Evolutionary conservation across 2,329 filamentous ascomycete species (phyloP).

Genomic region (Diplodia intermedia): DNA sequence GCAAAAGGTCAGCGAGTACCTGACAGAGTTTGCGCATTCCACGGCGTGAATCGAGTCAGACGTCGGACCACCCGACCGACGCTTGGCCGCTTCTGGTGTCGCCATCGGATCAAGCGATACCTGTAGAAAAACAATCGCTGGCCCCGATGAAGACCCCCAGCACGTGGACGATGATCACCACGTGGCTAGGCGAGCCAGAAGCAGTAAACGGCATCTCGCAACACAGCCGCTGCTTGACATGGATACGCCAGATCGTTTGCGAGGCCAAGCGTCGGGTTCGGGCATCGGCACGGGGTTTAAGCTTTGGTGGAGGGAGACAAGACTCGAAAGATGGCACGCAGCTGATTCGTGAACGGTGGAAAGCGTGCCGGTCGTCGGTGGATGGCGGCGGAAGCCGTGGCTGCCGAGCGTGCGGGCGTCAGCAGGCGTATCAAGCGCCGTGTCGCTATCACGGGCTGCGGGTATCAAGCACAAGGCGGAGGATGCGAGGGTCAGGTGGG

Average conservation of each 20-base stretch:
- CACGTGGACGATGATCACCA: not conserved
- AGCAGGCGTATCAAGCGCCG: conserved; percentile 20
- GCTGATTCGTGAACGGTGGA: too few relatives aligned
- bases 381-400: not conserved
- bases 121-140: not conserved
- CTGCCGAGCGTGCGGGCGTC: conserved; percentile 8
- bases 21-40: not conserved
- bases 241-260: too few relatives aligned
- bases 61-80: not conserved
- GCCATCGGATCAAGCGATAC: not conserved
- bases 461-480: too few relatives aligned
- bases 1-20: too few relatives aligned
- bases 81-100: not conserved
- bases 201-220: not conserved
- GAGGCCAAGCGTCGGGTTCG: too few relatives aligned
- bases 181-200: conserved; percentile 2
- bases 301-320: not conserved
- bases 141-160: not conserved
- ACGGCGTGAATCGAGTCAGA: not conserved
- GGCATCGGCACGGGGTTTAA: too few relatives aligned
- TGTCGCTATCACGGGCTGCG: conserved; percentile 5
- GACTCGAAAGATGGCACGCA: not conserved
- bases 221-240: not conserved
- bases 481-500: too few relatives aligned
- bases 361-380: too few relatives aligned